phyloP scores from a whole-genome alignment of 108 stramenopile species.

The Nitzschia palea region DNA sequence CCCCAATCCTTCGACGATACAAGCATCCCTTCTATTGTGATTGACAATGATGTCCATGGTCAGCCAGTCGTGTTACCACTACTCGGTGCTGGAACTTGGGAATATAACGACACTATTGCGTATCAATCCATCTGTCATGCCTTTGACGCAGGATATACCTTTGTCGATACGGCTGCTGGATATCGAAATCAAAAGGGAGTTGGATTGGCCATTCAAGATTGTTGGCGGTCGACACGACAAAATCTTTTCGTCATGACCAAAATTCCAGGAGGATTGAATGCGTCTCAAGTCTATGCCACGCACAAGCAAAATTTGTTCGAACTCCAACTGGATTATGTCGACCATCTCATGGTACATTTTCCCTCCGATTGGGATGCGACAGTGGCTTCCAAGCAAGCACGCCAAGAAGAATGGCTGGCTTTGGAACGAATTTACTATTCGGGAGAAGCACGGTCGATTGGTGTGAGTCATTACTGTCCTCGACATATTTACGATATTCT shows the following conservation, averaged over 20 bases:
- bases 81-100: slow-evolving; percentile 64
- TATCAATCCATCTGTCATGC: slow-evolving; percentile 58
- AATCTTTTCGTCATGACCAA: slow-evolving; percentile 69
- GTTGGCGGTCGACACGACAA: slow-evolving; percentile 36
- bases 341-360: slow-evolving; percentile 66
- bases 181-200: slow-evolving; percentile 60
- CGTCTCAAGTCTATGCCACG: slow-evolving; percentile 23
- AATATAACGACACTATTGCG: slow-evolving; percentile 55
- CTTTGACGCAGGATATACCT: slow-evolving; percentile 48
- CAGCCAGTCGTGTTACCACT: slow-evolving; percentile 43
- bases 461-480: slow-evolving; percentile 58
- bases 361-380: slow-evolving; percentile 52
- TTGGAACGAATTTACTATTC: slow-evolving; percentile 48
- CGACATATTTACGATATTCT: slow-evolving; percentile 53
- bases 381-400: slow-evolving; percentile 15
- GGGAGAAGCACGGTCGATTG: slow-evolving; percentile 47
- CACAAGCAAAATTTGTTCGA: slow-evolving; percentile 46
- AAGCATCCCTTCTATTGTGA: slow-evolving; percentile 34
- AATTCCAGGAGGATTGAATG: slow-evolving; percentile 52
- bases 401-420: slow-evolving; percentile 57
- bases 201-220: slow-evolving; percentile 51
- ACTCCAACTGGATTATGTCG: slow-evolving; percentile 54
- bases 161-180: slow-evolving; percentile 57
- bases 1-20: no score
- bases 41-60: slow-evolving; percentile 45